A percentile compares a stretch with the other conserved stretches of the same genome.
These are phyloP conservation scores for Kwoniella sp. DNA, from an alignment of 768 basidiomycete species.

Conservation along the genomic window DNA sequence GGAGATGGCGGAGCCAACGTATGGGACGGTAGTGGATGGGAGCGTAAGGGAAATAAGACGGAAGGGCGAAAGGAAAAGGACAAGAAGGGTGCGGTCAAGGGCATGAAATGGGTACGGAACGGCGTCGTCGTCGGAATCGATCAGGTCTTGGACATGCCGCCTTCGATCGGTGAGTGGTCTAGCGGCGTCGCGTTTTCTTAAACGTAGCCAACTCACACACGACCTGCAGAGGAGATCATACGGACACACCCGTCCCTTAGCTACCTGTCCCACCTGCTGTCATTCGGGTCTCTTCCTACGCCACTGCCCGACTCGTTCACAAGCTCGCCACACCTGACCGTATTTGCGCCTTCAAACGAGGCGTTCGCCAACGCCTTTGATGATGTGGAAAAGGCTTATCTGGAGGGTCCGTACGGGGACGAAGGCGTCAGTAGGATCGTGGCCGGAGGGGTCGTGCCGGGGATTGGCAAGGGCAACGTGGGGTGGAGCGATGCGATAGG, in stretches of 20 bases:
- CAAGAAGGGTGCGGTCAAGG: conserved; percentile 58
- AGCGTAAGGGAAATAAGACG: conserved; percentile 7
- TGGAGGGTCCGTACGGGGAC: conserved; percentile 79
- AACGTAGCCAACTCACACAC: not conserved
- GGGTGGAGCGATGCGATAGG: conserved; percentile 49
- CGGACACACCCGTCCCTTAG: conserved; percentile 61
- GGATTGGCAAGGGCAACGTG: conserved; percentile 34
- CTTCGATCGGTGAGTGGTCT: conserved; percentile 62
- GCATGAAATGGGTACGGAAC: conserved; percentile 61
- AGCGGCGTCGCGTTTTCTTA: not conserved
- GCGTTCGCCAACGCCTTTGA: conserved; percentile 73
- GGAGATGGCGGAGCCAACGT: conserved; percentile 64
- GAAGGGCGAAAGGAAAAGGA: conserved; percentile 5
- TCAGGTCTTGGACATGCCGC: conserved; percentile 68
- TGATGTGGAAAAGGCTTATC: conserved; percentile 72
- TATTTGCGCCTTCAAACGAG: conserved; percentile 80
- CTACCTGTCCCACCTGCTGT: conserved; percentile 70
- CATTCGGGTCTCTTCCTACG: conserved; percentile 37
- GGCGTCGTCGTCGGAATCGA: conserved; percentile 73
- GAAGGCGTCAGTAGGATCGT: conserved; percentile 75
- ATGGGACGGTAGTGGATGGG: conserved; percentile 45
- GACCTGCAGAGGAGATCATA: conserved; percentile 60
- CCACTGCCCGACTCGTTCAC: conserved; percentile 55
- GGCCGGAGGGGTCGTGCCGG: conserved; percentile 50
- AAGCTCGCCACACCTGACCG: conserved; percentile 64